Percentiles rank a stretch among this genome's conserved stretches.
phyloP scores from a whole-genome alignment of 2,329 filamentous ascomycete species.

The Huntiella omanensis region DNA sequence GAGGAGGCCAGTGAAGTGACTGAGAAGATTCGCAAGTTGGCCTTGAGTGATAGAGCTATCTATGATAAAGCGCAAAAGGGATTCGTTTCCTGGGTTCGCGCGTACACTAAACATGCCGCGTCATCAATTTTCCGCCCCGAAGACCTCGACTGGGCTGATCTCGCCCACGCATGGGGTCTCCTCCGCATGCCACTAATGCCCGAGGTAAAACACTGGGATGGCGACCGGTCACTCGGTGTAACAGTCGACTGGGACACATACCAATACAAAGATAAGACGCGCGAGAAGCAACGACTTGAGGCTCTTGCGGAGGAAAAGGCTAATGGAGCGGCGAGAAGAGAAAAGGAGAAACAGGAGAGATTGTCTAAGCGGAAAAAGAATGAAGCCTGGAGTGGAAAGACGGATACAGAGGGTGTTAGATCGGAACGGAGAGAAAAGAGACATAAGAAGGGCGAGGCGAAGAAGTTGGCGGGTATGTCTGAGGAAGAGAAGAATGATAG shows the following conservation, averaged over 20 bases:
- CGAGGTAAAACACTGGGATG: slow-evolving; percentile 56
- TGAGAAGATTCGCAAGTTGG: slow-evolving; percentile 39
- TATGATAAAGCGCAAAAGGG: slow-evolving; percentile 80
- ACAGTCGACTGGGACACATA: slow-evolving; percentile 49
- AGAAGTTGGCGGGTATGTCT: slow-evolving; percentile 46
- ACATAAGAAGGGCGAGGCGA: slow-evolving; percentile 42
- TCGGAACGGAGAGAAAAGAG: slow-evolving; percentile 45
- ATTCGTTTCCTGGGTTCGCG: slow-evolving; percentile 84
- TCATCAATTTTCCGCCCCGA: slow-evolving; percentile 72
- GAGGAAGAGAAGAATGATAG: slow-evolving; percentile 47
- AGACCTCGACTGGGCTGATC: slow-evolving; percentile 70
- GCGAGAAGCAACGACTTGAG: slow-evolving; percentile 45
- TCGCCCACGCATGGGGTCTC: slow-evolving; percentile 70
- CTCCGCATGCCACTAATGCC: slow-evolving; percentile 86
- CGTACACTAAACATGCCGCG: slow-evolving; percentile 80
- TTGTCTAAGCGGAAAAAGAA: slow-evolving; percentile 40
- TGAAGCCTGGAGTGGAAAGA: slow-evolving; percentile 55
- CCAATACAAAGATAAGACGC: slow-evolving; percentile 51
- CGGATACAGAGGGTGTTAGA: slow-evolving; percentile 45
- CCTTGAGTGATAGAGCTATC: slow-evolving; percentile 33
- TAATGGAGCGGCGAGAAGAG: slow-evolving; percentile 21
- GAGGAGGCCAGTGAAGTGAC: slow-evolving; percentile 40
- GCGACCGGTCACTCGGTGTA: slow-evolving; percentile 43
- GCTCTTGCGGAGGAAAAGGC: slow-evolving; percentile 32
- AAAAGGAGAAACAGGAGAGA: slow-evolving; percentile 21